These are phyloP conservation scores for Fusarium sp. DNA, from an alignment of 2,329 filamentous ascomycete species.

Conservation along the genomic window DNA sequence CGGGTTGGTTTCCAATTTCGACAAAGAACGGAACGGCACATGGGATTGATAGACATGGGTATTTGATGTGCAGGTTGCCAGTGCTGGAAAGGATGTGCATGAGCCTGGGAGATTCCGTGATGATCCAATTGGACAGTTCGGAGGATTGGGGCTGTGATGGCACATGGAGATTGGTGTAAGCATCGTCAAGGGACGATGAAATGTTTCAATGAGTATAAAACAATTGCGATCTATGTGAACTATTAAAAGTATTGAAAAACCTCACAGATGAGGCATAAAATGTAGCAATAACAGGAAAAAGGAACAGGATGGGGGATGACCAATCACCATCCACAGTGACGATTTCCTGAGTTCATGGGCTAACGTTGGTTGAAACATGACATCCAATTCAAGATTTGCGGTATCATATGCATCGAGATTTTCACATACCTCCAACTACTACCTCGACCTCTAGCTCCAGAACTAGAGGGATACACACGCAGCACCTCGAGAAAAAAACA, in stretches of 20 bases:
- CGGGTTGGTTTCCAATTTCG: not conserved
- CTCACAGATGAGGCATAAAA: not conserved
- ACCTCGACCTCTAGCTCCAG: not conserved
- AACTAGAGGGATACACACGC: conserved; percentile 10
- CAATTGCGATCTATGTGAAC: not conserved
- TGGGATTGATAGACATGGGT: not conserved
- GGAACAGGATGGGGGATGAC: not conserved
- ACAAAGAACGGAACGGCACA: not conserved
- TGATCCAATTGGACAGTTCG: conserved; percentile 15
- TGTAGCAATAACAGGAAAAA: not conserved
- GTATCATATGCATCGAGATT: not conserved
- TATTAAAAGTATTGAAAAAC: not conserved
- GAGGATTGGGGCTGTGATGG: not conserved
- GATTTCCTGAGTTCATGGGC: conserved; percentile 9
- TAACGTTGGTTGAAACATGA: not conserved
- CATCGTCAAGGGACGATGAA: not conserved
- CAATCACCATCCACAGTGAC: conserved; percentile 1
- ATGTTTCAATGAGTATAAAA: not conserved
- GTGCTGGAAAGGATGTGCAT: conserved; percentile 16
- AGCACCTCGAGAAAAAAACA: conserved; percentile 1
- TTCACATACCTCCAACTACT: not conserved
- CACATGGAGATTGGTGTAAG: not conserved
- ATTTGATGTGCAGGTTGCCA: not conserved
- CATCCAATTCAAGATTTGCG: not conserved
- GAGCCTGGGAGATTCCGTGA: conserved; percentile 1